phyloP scores from a whole-genome alignment of 1,284 basidiomycete species.

The Boletellus deceptivus region DNA sequence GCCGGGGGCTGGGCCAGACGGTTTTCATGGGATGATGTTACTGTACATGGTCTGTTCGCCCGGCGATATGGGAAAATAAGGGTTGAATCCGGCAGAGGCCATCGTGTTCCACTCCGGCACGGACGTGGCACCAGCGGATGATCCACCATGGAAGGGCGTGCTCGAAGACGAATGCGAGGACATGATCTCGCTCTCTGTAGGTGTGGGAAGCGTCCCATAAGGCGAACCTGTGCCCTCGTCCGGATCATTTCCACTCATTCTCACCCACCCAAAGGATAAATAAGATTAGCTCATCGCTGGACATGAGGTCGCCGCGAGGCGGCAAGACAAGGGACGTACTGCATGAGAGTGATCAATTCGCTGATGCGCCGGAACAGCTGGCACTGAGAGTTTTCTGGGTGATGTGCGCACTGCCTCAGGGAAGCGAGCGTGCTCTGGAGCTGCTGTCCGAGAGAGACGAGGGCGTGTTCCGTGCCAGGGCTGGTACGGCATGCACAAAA shows the following conservation, averaged over 20 bases:
- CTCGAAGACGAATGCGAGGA: conserved; percentile 65
- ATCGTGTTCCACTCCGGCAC: conserved; percentile 63
- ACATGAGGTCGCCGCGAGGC: conserved; percentile 32
- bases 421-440: conserved; percentile 56
- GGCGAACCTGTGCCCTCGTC: conserved; percentile 38
- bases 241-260: conserved; percentile 46
- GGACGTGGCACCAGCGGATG: conserved; percentile 36
- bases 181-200: conserved; percentile 66
- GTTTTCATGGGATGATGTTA: conserved; percentile 49
- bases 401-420: conserved; percentile 61
- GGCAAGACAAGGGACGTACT: conserved; percentile 47
- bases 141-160: conserved; percentile 39
- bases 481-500: conserved; percentile 64
- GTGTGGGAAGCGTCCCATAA: conserved; percentile 46
- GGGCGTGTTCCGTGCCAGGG: conserved; percentile 54
- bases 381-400: conserved; percentile 53
- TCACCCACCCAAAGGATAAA: conserved; percentile 17
- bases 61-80: conserved; percentile 61
- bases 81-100: conserved; percentile 56
- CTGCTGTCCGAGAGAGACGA: conserved; percentile 62
- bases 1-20: neutral
- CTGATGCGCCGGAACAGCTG: conserved; percentile 56
- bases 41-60: conserved; percentile 50
- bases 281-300: conserved; percentile 31
- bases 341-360: conserved; percentile 62